Evolutionary conservation across 495 filamentous ascomycete genomes (phyloP), one percentile per base, ranked within the genome.

Genomic region (Sporormia fimetaria): DNA sequence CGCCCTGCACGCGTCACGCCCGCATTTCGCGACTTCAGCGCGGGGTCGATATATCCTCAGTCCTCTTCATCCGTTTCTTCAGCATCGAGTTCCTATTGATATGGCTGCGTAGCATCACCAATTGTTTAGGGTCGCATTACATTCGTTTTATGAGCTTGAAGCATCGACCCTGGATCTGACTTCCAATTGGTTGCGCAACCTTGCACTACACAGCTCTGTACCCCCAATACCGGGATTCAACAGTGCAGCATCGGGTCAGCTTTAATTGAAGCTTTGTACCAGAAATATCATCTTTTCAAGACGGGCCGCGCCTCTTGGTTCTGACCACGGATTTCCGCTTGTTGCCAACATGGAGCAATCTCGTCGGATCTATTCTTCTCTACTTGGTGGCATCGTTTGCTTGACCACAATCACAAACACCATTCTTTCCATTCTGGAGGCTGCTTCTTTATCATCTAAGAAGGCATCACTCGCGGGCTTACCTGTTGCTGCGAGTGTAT

Each of bases 351-450:
- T 42, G 24, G 31, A 31, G 39, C 12, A 21, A 5, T 43, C 49
- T 47, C 44, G 44, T 21, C 30, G 39, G 20, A 24, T 33, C 20
- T 52, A 39, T 24, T 24, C 49, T 26, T 53, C 39, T 21, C 23
- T 53, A 8, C 29, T 53, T 11, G 51, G 46, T 9, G 46, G 46
- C 3, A 37, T 50, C 9, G 24, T 46, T 6, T 49, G 40, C 21
- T 44, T 24, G 14, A 42, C 45, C 20, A 50, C 46, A 11, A 42
- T 46, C n/a, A 33, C 33, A 8, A 23, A 44, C 42, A 31, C 51
- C 14, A 38, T 50, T 14, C 33, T 50, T 17, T 26, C 37, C 22
- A 43, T 54, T 23, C 24, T 54, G 20, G 51, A 50, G 21, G 46
- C 51, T 11, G 29, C 42, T 21, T 50, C 42, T 9, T 28, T 50